These are phyloP conservation scores for Caloboletus firmus DNA, from an alignment of 1,284 basidiomycete genomes.

Conservation along the genomic window DNA sequence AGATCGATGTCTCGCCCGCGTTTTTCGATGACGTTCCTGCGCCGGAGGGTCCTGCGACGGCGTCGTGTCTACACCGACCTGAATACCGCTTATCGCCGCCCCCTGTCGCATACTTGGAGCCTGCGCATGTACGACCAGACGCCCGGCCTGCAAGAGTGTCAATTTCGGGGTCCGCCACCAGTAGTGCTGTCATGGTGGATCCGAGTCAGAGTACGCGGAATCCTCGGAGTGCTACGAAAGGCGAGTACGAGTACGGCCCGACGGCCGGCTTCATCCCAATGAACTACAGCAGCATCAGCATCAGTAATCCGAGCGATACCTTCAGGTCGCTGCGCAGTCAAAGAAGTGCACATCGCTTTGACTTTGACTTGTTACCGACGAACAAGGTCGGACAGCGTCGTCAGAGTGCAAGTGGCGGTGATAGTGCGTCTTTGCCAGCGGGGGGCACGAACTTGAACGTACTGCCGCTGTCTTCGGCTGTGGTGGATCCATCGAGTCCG, in stretches of 20 bases:
- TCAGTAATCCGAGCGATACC: constrained; percentile 10
- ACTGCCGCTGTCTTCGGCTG: not conserved
- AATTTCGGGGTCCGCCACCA: not conserved
- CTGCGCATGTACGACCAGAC: constrained; percentile 21
- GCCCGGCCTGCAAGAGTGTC: not conserved
- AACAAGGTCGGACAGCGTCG: not conserved
- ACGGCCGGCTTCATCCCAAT: constrained; percentile 32
- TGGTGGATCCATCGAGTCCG: not conserved
- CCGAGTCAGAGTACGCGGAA: constrained; percentile 1
- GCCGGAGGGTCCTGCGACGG: constrained; percentile 54
- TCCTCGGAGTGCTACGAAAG: not conserved
- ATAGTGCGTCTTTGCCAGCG: not conserved
- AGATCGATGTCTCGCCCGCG: constrained; percentile 59
- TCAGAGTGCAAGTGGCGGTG: not conserved
- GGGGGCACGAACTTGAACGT: not conserved
- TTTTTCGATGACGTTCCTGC: constrained; percentile 59
- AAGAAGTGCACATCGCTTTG: constrained; percentile 23
- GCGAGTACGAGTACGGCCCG: constrained; percentile 21
- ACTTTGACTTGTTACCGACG: constrained; percentile 30
- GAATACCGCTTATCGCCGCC: constrained; percentile 28
- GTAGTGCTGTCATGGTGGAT: not conserved
- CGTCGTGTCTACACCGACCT: constrained; percentile 34
- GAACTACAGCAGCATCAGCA: constrained; percentile 9
- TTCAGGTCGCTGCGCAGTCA: constrained; percentile 15
- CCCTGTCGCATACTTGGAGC: constrained; percentile 28